These are phyloP conservation scores for Fraxinus dipetala DNA, from an alignment of 305 asterid genomes.

Conservation along the genomic window DNA sequence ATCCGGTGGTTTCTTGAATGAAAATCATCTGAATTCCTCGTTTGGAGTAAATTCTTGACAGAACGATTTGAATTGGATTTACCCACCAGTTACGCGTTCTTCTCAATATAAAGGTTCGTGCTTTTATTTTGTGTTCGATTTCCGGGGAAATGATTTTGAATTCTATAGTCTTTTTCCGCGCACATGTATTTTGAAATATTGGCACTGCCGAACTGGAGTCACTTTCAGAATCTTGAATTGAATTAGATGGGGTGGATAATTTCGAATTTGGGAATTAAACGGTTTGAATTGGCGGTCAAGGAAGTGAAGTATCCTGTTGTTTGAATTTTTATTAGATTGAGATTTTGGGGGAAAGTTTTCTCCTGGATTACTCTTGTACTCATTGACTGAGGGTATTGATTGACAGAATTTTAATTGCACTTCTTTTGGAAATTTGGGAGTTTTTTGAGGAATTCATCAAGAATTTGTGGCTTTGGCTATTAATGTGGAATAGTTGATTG, in stretches of 20 bases:
- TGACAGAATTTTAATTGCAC: neutral
- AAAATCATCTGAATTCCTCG: conserved; percentile 31
- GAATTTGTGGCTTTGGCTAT: conserved; percentile 19
- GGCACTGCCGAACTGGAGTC: conserved; percentile 17
- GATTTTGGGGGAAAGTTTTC: neutral
- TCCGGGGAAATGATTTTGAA: neutral
- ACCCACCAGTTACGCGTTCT: conserved; percentile 30
- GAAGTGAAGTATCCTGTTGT: neutral
- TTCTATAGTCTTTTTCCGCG: neutral
- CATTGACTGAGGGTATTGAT: neutral
- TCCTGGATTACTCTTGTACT: conserved; percentile 4
- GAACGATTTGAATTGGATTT: conserved; percentile 28
- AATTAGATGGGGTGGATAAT: conserved; percentile 8
- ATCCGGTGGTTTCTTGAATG: conserved; percentile 29
- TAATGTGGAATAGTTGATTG: conserved; percentile 15
- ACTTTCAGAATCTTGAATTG: conserved; percentile 20
- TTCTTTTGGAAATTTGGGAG: conserved; percentile 4
- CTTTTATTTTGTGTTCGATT: conserved; percentile 9
- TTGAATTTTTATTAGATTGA: neutral
- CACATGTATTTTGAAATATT: neutral
- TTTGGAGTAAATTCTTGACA: conserved; percentile 25
- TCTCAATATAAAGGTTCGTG: conserved; percentile 26
- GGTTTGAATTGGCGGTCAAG: neutral
- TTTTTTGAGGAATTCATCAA: conserved; percentile 11
- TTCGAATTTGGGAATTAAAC: conserved; percentile 13